phyloP scores from a whole-genome alignment of 2,329 filamentous ascomycete species.

The Nannizziopsis barbatae region DNA sequence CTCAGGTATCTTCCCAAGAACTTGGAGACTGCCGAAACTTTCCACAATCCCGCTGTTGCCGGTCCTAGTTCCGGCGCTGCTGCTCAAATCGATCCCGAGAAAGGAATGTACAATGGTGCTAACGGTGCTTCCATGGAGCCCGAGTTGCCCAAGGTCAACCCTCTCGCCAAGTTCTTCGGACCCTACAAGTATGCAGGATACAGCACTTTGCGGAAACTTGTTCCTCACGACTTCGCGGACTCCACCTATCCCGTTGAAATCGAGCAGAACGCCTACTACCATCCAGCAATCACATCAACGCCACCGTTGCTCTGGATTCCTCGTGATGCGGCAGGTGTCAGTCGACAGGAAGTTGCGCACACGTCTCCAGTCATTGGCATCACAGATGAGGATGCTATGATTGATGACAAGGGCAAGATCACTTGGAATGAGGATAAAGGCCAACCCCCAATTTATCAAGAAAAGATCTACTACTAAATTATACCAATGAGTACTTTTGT shows the following conservation, averaged over 20 bases:
- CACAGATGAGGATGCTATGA: constrained; percentile 62
- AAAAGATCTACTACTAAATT: constrained; percentile 43
- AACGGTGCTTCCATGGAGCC: constrained; percentile 17
- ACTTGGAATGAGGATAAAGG: constrained; percentile 47
- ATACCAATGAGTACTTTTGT: not conserved
- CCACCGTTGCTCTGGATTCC: constrained; percentile 76
- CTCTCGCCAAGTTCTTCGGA: constrained; percentile 51
- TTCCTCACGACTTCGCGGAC: constrained; percentile 48
- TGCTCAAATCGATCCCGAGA: constrained; percentile 19
- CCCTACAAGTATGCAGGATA: constrained; percentile 70
- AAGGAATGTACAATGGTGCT: constrained; percentile 23
- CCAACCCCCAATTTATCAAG: constrained; percentile 48
- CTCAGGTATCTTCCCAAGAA: constrained; percentile 69
- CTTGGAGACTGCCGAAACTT: constrained; percentile 40
- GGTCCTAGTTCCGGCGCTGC: constrained; percentile 21
- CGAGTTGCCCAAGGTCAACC: constrained; percentile 26
- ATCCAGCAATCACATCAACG: constrained; percentile 54
- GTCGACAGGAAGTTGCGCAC: constrained; percentile 63
- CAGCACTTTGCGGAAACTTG: constrained; percentile 54
- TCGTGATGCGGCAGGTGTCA: constrained; percentile 61
- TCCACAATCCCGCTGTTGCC: constrained; percentile 23
- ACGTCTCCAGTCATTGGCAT: constrained; percentile 62
- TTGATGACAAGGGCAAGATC: constrained; percentile 60
- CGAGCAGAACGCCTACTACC: constrained; percentile 59
- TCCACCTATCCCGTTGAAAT: constrained; percentile 52